Percentiles rank a stretch among this genome's conserved stretches.
Evolutionary conservation across 164 flowering plant genomes (phyloP).

Genomic region (Piper longum): DNA sequence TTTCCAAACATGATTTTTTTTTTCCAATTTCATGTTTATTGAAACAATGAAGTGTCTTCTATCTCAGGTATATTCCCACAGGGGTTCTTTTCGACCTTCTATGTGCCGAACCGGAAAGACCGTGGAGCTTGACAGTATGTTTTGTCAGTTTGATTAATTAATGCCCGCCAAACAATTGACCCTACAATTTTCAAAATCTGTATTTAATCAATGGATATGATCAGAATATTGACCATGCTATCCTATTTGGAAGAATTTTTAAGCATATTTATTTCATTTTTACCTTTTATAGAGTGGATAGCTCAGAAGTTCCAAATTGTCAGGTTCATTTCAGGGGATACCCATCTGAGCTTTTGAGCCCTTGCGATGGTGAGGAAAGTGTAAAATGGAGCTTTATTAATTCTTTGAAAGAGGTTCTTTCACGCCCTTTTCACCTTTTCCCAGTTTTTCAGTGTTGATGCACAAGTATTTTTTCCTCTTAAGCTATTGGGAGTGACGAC

Average conservation of each 20-base stretch:
- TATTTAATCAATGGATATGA: background rate
- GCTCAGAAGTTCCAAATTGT: conserved; percentile 6
- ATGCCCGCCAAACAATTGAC: too few species aligned
- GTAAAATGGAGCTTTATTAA: conserved; percentile 94
- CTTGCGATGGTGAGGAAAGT: conserved; percentile 93
- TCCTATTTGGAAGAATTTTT: too few species aligned
- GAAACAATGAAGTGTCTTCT: background rate
- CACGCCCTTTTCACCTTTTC: background rate
- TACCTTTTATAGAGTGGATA: background rate
- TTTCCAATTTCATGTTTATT: background rate
- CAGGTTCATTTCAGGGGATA: conserved; percentile 97
- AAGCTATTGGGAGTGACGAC: background rate
- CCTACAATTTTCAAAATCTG: background rate
- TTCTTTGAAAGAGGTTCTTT: conserved; percentile 77
- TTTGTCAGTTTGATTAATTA: background rate
- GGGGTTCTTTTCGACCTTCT: conserved; percentile 95
- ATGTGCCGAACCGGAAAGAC: conserved; percentile 87
- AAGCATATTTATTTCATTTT: too few species aligned
- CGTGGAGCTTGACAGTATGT: conserved; percentile 88
- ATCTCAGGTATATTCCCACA: conserved; percentile 75
- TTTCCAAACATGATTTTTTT: background rate
- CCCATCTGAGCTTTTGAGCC: conserved; percentile 57
- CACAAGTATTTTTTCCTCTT: background rate
- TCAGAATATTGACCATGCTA: background rate
- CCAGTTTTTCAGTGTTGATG: too few species aligned